These are phyloP conservation scores for Bocquillonia castaneifolia DNA, from an alignment of 441 rosid genomes.

Conservation along the genomic window DNA sequence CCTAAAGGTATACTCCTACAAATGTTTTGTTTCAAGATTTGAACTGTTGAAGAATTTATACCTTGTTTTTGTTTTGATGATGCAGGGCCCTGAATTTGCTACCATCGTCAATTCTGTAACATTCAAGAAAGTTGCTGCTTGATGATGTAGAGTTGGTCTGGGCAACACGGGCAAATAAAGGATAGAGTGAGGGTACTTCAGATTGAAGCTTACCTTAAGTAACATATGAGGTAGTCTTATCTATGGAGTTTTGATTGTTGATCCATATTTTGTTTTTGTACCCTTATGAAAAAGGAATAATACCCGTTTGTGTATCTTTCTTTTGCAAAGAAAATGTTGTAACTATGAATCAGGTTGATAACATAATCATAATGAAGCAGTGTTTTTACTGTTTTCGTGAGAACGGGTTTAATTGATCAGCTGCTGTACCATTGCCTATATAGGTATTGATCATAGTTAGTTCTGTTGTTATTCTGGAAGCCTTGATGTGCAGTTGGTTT, in stretches of 20 bases:
- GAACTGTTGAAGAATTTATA: background rate
- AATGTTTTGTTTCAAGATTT: slow-evolving; percentile 1
- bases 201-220: slow-evolving; percentile 24
- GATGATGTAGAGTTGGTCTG: slow-evolving; percentile 23
- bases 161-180: slow-evolving; percentile 24
- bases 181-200: slow-evolving; percentile 21
- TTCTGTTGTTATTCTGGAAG: no score
- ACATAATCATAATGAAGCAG: background rate
- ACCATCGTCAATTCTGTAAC: slow-evolving; percentile 86
- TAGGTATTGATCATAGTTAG: no score
- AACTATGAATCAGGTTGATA: background rate
- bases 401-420: background rate
- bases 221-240: slow-evolving; percentile 22
- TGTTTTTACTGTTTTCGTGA: background rate
- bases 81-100: slow-evolving; percentile 94
- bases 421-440: background rate
- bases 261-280: slow-evolving; percentile 2
- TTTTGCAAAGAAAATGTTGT: background rate
- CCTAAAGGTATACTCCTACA: slow-evolving; percentile 54
- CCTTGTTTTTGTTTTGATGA: background rate
- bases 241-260: slow-evolving; percentile 26
- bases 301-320: background rate
- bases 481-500: no score
- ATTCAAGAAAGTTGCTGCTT: slow-evolving; percentile 82
- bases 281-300: slow-evolving; percentile 15